Percentiles rank a stretch among this genome's conserved stretches.
These are phyloP conservation scores for Phylloporus sp. DNA, from an alignment of 768 basidiomycete species.

Conservation along the genomic window DNA sequence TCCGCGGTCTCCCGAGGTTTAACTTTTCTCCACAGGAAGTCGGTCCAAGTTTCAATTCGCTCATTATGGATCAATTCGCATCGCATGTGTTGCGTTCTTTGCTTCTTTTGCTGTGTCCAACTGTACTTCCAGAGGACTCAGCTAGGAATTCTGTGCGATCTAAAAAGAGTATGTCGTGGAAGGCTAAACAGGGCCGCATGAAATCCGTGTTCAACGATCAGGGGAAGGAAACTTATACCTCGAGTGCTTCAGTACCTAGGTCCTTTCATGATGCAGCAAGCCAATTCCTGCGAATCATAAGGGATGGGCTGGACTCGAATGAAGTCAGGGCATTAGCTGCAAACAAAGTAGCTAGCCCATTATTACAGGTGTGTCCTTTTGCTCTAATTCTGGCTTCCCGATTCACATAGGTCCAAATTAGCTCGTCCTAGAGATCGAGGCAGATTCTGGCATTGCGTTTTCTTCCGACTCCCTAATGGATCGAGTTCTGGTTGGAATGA, in stretches of 20 bases:
- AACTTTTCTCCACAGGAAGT: conserved; percentile 52
- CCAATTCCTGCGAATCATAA: conserved; percentile 47
- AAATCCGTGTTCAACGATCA: conserved; percentile 66
- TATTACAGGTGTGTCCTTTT: conserved; percentile 52
- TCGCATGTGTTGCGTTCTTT: conserved; percentile 86
- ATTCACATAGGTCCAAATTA: conserved; percentile 29
- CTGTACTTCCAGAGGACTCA: conserved; percentile 38
- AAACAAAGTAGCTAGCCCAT: conserved; percentile 71
- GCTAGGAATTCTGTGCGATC: conserved; percentile 55
- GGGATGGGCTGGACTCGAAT: conserved; percentile 53
- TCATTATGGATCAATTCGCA: conserved; percentile 82
- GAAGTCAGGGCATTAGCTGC: conserved; percentile 75
- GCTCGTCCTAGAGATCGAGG: conserved; percentile 82
- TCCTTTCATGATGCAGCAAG: conserved; percentile 45
- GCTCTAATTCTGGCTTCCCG: conserved; percentile 3
- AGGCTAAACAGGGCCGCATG: conserved; percentile 74
- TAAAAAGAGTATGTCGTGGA: conserved; percentile 80
- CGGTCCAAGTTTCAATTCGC: conserved; percentile 50
- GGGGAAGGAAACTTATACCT: conserved; percentile 31
- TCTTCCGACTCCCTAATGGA: conserved; percentile 75
- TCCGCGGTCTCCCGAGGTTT: conserved; percentile 15
- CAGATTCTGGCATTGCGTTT: conserved; percentile 54
- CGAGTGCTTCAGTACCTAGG: conserved; percentile 32
- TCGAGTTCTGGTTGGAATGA: conserved; percentile 67
- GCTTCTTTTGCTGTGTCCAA: conserved; percentile 70